These are phyloP conservation scores for Rhodotorula diobovata DNA, from an alignment of 768 basidiomycete genomes.

Conservation along the genomic window DNA sequence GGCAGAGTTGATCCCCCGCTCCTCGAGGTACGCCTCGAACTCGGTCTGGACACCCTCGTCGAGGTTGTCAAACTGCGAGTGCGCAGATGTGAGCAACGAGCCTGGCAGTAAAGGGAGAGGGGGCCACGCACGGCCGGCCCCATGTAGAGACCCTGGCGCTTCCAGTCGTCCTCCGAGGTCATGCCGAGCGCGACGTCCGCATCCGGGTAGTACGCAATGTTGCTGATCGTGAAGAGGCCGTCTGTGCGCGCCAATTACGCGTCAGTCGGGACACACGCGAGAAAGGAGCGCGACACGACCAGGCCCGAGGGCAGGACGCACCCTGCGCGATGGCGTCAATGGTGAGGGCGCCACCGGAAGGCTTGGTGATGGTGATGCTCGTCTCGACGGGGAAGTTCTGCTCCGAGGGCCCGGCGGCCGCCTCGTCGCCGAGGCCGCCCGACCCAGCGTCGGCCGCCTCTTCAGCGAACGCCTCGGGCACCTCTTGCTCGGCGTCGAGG, in stretches of 20 bases:
- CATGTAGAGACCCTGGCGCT: conserved; percentile 81
- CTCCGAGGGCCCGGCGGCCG: conserved; percentile 43
- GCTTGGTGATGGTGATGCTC: conserved; percentile 78
- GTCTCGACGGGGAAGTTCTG: conserved; percentile 68
- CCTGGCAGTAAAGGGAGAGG: background rate
- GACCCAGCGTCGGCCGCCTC: conserved; percentile 47
- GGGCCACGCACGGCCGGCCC: conserved; percentile 70
- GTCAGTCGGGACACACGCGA: background rate
- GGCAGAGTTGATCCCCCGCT: conserved; percentile 78
- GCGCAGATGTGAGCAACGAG: background rate
- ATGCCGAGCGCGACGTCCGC: conserved; percentile 65
- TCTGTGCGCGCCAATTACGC: conserved; percentile 47
- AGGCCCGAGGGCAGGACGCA: background rate
- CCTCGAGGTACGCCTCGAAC: conserved; percentile 81
- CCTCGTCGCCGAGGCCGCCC: conserved; percentile 40
- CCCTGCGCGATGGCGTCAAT: conserved; percentile 68
- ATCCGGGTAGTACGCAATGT: conserved; percentile 78
- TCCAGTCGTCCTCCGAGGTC: conserved; percentile 89
- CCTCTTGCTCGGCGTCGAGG: conserved; percentile 56
- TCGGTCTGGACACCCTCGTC: conserved; percentile 82
- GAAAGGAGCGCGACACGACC: background rate
- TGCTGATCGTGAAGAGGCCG: conserved; percentile 77
- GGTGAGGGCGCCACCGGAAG: conserved; percentile 61
- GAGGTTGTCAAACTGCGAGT: conserved; percentile 73
- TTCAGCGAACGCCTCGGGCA: conserved; percentile 37